Conservation (phyloP, 805 yeast genomes). For the Metschnikowia shivogae region DNA sequence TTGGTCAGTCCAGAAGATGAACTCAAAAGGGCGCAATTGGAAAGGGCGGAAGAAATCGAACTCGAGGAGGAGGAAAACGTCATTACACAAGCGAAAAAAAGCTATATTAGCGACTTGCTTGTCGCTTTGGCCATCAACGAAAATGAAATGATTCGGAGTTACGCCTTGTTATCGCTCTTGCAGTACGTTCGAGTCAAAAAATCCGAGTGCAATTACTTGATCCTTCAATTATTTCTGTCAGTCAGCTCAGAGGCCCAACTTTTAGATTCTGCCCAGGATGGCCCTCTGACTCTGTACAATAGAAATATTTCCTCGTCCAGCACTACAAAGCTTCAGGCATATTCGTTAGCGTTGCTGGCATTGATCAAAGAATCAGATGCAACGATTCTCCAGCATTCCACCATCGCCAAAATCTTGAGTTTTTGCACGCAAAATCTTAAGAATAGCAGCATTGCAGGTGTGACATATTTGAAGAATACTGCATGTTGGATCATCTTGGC, state of each 20-base stretch:
- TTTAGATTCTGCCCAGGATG: slow-evolving; percentile 2
- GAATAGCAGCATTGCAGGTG: slow-evolving; percentile 26
- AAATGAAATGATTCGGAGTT: slow-evolving; percentile 32
- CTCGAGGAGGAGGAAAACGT: slow-evolving; percentile 22
- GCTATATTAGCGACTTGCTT: slow-evolving; percentile 28
- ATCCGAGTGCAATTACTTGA: slow-evolving; percentile 34
- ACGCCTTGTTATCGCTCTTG: slow-evolving; percentile 30
- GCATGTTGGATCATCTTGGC: slow-evolving; percentile 42
- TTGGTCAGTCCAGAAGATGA: slow-evolving; percentile 13
- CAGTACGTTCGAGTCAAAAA: slow-evolving; percentile 27
- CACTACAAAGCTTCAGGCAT: slow-evolving; percentile 26
- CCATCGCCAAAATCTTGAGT: slow-evolving; percentile 39
- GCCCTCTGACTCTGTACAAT: slow-evolving; percentile 4
- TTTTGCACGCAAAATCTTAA: slow-evolving; percentile 44
- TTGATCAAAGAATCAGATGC: slow-evolving; percentile 35
- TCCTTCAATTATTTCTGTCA: slow-evolving; percentile 27
- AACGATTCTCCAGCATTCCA: slow-evolving; percentile 34
- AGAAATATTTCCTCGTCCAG: slow-evolving; percentile 20
- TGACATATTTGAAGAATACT: slow-evolving; percentile 24
- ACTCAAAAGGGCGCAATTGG: slow-evolving; percentile 1
- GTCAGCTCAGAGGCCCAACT: slow-evolving; percentile 26
- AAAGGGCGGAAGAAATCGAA: slow-evolving; percentile 6
- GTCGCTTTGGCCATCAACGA: slow-evolving; percentile 32
- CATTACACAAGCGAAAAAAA: slow-evolving; percentile 16
- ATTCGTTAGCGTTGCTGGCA: slow-evolving; percentile 34